Evolutionary conservation across 2,329 filamentous ascomycete species (phyloP), one percentile per base, ranked within the genome.

Genomic region (Cordyceps cateniannulata): DNA sequence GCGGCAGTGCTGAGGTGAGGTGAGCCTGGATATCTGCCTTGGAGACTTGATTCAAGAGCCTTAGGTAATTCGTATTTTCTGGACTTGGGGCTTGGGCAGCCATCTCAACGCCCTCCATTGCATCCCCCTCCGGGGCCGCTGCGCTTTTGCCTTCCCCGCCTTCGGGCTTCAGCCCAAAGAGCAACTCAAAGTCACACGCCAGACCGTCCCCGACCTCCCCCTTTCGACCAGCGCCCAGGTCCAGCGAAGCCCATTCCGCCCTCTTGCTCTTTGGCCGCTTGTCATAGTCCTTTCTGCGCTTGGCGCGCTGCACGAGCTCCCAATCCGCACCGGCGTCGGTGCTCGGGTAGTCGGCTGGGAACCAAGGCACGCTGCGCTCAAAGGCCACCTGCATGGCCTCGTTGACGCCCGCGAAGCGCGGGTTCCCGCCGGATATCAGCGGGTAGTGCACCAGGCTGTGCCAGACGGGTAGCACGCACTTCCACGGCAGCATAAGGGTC

Each of bases 401-500:
- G 49, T 90, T 81, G 35, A 97, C 69, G 0, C 95, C 93, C 1
- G 90, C 93, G 66, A 96, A 91, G 25, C 88, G 82, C 1, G 91
- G 89, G 62, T 91, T 96, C 0, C 88, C 87, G 8, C 92, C 92
- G 1, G 86, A 89, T 0, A 86, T 89, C 0, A 96, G 79, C 0
- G 91, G 90, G 62, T 87, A 91, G 69, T 91, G 91, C 75, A 96
- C 88, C 16, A 98, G 75, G 51, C 85, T 86, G 67, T 93, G 88
- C 95, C 95, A 99, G 35, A 97, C 79, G 0, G 91, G 85, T 40
- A 85, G 79, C 40, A 98, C 88, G 67, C 90, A 96, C 70, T 90
- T 92, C 91, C 93, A 97, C 0, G 95, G 95, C 3, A 95, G 81
- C 25, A 98, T 79, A 1, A 98, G 71, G 0, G 87, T 95, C 91